Evolutionary conservation across 768 basidiomycete genomes (phyloP), one percentile per base, ranked within the genome.

Genomic region (Dictyophora rubrovolvata): DNA sequence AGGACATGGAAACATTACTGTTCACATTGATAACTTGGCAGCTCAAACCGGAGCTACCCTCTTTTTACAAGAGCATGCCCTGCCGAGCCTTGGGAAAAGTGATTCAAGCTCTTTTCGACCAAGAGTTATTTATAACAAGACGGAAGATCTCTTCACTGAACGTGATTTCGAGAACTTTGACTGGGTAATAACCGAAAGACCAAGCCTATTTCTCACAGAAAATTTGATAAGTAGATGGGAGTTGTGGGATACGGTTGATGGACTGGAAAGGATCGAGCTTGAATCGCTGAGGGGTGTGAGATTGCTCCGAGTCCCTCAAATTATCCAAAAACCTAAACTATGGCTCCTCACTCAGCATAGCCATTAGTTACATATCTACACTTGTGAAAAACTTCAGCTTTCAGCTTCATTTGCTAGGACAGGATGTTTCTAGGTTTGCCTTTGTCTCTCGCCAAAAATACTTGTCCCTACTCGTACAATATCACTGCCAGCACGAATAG

Each of bases 31-130:
- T 54, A 89, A 94, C 62, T 79, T 92, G 48, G 87, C 89, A 1
- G 85, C 90, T 1, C 93, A 95, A 70, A 92, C 87, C 0, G 95
- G 96, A 1, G 89, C 91, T 2, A 87, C 91, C 0, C 82, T 93
- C 55, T 96, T 97, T 76, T 81, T 84, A 20, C 88, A 90, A 46
- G 76, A 80, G 20, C 74, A 86, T 56, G 71, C 84, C 0, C 76
- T 79, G 0, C 87, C 91, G 1, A 77, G 77, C 55, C 68, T 73
- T 54, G 22, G 52, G 42, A 53, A 66, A 4, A 53, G 60, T 62
- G 17, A 58, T 48, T 52, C 60, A 17, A 3, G 6, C 9, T 55
- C 65, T 53, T 63, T 56, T 46, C 58, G 47, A 36, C 63, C 42
- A 54, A 56, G 65, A 21, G 52, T 61, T 53, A 75, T 71, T 37